Base-by-base conservation (phyloP, 441 rosid genomes). In the Arabidopsis lyrata region DNA sequence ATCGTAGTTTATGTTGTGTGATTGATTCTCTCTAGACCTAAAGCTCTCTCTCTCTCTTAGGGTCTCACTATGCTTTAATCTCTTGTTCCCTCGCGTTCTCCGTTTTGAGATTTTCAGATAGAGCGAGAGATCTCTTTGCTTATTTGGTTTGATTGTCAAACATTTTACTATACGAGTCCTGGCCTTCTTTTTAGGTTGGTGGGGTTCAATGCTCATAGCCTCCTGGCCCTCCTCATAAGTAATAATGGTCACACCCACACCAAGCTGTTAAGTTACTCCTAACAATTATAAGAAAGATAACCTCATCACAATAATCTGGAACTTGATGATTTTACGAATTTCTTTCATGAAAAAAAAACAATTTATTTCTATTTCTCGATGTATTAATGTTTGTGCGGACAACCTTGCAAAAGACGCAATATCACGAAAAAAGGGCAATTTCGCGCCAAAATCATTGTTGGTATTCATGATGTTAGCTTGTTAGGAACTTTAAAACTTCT, bases 1-100 rank as follows among this genome's bases (percentile, higher is more conserved):
- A 89, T 85, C 1, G 48, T 66, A 36, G 32, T 34, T 34, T 48
- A 13, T 16, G 31, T 32, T 48, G 18, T 16, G 8, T 12, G 50
- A 45, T 15, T 12, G 50, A 45, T 15, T 6, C 10, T 20, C 11
- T 8, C 58, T 48, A 48, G 20, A 20, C 45, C 44, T 41, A 16
- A 4, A 48, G 22, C 15, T 10, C 13, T 63, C 34, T 24, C 39
- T 47, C 32, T 50, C 35, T 63, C 44, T 34, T 31, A 42, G 50
- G 36, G 61, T 22, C 39, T 59, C 32, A 38, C 64, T 20, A 59
- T 41, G 52, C 5, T 66, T 53, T 29, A 29, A 14, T 53, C 10
- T n/a, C 22, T 9, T 54, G 35, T 15, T 13, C 49, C 34, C 13
- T 61, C 49, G 35, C 65, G 15, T 59, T 42, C 48, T 38, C 34